Percentiles rank a stretch among this genome's conserved stretches.
These are phyloP conservation scores for Eustoma russellianum DNA, from an alignment of 257 asterid species.

Conservation along the genomic window DNA sequence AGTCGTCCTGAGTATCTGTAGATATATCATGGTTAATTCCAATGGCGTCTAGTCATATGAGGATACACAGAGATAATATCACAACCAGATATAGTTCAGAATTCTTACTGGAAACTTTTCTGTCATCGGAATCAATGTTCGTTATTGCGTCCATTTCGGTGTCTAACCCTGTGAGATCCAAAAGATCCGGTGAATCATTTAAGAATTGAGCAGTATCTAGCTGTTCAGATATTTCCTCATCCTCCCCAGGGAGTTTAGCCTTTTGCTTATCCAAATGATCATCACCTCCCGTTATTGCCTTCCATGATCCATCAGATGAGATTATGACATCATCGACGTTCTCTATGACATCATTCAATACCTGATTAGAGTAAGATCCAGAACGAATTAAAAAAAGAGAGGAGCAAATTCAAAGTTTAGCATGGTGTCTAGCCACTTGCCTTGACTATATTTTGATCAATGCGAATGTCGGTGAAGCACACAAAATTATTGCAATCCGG, in stretches of 20 bases:
- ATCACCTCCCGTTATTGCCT: constrained; percentile 36
- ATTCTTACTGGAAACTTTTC: constrained; percentile 19
- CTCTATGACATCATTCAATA: constrained; percentile 63
- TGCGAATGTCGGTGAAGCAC: constrained; percentile 76
- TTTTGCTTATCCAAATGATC: constrained; percentile 31
- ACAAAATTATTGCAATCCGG: constrained; percentile 76
- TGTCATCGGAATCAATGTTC: constrained; percentile 30
- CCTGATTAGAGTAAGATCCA: constrained; percentile 30
- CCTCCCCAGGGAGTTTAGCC: constrained; percentile 20
- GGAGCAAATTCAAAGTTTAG: constrained; percentile 3
- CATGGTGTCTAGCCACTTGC: constrained; percentile 43
- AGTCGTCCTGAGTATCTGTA: constrained; percentile 21
- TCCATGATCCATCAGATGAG: constrained; percentile 85
- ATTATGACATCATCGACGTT: constrained; percentile 39
- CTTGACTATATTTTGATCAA: constrained; percentile 72
- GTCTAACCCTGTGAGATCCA: constrained; percentile 60
- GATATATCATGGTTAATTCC: constrained; percentile 22
- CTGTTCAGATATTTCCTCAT: constrained; percentile 22
- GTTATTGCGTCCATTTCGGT: constrained; percentile 23
- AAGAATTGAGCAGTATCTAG: constrained; percentile 20
- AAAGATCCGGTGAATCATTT: constrained; percentile 18
- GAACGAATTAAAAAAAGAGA: constrained; percentile 6
- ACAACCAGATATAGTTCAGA: constrained; percentile 12
- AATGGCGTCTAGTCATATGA: constrained; percentile 6
- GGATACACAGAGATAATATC: constrained; percentile 13